Percentiles rank a stretch among this genome's conserved stretches.
These are phyloP conservation scores for Exophiala xenobiotica DNA, from an alignment of 2,329 filamentous ascomycete genomes.

Conservation along the genomic window DNA sequence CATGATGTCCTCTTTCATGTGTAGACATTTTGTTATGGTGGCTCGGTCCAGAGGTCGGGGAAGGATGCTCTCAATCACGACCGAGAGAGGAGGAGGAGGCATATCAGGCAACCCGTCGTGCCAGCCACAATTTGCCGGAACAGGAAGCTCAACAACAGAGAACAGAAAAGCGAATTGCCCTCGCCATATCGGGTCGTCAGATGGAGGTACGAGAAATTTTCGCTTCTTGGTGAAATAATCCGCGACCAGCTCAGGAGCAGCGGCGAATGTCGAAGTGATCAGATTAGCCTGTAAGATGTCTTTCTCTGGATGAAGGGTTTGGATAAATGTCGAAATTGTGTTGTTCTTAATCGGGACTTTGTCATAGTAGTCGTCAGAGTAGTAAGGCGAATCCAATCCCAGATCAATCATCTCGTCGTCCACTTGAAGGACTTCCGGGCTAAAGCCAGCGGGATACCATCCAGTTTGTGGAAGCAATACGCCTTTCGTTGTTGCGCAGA, in stretches of 20 bases:
- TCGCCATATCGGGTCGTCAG: constrained; percentile 90
- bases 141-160: constrained; percentile 69
- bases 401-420: constrained; percentile 57
- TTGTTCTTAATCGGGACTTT: constrained; percentile 75
- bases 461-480: constrained; percentile 74
- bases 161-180: constrained; percentile 89
- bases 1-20: constrained; percentile 73
- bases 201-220: constrained; percentile 84
- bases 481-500: constrained; percentile 72
- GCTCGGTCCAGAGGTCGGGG: constrained; percentile 80
- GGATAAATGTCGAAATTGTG: constrained; percentile 73
- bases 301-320: constrained; percentile 78
- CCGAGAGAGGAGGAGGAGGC: constrained; percentile 72
- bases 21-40: constrained; percentile 74
- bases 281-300: constrained; percentile 79
- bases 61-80: constrained; percentile 81
- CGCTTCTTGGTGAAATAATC: constrained; percentile 81
- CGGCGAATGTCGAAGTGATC: constrained; percentile 73
- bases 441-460: constrained; percentile 74
- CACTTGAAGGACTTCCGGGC: constrained; percentile 55
- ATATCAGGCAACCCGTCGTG: constrained; percentile 57
- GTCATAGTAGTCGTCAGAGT: constrained; percentile 66
- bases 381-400: constrained; percentile 67
- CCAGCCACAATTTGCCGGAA: constrained; percentile 71
- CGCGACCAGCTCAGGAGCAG: constrained; percentile 80